Conservation (phyloP, 148 eudicot genomes). For the Pouteria glomerata region DNA sequence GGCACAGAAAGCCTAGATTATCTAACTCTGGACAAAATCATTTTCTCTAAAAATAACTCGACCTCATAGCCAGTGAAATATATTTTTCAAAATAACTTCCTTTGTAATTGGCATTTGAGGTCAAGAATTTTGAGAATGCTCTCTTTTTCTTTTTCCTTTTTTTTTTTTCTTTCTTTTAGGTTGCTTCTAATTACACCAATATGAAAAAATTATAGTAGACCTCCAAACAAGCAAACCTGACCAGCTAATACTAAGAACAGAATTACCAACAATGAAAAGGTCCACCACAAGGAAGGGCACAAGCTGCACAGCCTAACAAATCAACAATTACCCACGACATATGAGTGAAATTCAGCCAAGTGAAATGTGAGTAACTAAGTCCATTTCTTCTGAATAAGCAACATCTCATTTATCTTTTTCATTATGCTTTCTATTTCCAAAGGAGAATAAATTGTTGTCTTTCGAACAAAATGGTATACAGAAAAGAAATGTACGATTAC, state of each 20-base stretch:
- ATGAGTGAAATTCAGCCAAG: background rate
- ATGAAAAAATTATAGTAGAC: conserved; percentile 1
- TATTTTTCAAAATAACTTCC: background rate
- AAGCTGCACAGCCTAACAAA: background rate
- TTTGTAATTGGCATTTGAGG: too few relatives aligned
- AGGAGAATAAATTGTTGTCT: conserved; percentile 4
- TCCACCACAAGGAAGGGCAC: background rate
- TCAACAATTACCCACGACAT: background rate
- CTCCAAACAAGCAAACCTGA: background rate
- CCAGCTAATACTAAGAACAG: background rate
- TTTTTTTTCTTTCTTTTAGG: too few relatives aligned
- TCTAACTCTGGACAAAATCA: background rate
- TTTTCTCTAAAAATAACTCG: background rate
- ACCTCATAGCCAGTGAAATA: background rate
- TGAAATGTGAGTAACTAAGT: background rate
- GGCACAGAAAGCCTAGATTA: background rate
- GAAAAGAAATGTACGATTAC: background rate
- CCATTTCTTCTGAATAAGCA: background rate
- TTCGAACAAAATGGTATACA: background rate
- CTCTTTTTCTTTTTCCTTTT: background rate
- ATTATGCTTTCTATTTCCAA: background rate
- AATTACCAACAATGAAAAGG: background rate
- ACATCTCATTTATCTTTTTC: background rate
- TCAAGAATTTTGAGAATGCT: background rate
- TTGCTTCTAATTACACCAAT: background rate